phyloP scores from a whole-genome alignment of 1,139 yeast genomes.

The Kodamaea sp. region DNA sequence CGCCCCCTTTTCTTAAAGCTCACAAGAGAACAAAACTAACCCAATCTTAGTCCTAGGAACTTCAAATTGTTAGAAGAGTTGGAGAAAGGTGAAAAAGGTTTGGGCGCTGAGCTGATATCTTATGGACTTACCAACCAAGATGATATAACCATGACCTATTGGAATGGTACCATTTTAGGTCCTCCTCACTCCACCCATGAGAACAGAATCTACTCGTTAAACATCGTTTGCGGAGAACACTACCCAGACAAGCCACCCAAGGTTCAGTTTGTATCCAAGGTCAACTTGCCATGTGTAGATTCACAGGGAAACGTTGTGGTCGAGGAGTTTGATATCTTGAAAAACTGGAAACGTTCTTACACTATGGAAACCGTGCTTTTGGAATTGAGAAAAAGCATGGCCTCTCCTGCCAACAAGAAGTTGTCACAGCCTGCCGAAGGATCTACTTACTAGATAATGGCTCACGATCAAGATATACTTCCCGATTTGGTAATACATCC shows the following conservation, averaged over 20 bases:
- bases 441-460: constrained; percentile 39
- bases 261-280: constrained; percentile 76
- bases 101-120: constrained; percentile 95
- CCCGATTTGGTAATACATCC: no score
- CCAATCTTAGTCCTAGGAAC: constrained; percentile 78
- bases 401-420: constrained; percentile 77
- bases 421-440: constrained; percentile 93
- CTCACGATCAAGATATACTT: no score
- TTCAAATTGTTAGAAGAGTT: constrained; percentile 92
- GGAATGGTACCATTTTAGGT: constrained; percentile 97
- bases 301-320: constrained; percentile 65
- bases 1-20: no score
- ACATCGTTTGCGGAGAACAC: constrained; percentile 75
- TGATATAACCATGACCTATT: constrained; percentile 86
- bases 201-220: constrained; percentile 85
- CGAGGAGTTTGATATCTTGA: constrained; percentile 65
- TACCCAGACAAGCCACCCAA: constrained; percentile 91
- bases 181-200: constrained; percentile 96
- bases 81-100: constrained; percentile 97
- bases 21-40: neutral
- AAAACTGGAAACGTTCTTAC: constrained; percentile 82
- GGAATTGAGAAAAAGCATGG: constrained; percentile 86
- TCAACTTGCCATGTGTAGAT: constrained; percentile 90
- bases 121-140: constrained; percentile 87
- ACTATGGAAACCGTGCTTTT: constrained; percentile 90